A percentile compares a stretch with the other conserved stretches of the same genome.
phyloP scores from a whole-genome alignment of 1,284 basidiomycete genomes.

The Sporisorium exsertum region DNA sequence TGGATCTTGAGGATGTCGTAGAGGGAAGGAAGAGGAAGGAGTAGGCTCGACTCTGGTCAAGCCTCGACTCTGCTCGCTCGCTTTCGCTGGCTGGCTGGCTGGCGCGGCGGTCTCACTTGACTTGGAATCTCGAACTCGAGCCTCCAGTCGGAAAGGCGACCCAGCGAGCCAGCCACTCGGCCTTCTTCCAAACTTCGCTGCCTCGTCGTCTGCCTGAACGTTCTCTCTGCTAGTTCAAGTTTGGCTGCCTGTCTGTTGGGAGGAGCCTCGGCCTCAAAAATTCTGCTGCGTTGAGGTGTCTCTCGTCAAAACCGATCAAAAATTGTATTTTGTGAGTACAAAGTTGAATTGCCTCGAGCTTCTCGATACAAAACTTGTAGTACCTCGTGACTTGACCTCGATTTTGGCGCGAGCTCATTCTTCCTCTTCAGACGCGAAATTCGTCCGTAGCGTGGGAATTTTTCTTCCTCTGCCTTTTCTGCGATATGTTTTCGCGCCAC shows the following conservation, averaged over 20 bases:
- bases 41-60: constrained; percentile 12
- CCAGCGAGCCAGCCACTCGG: background rate
- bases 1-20: constrained; percentile 53
- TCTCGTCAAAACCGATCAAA: background rate
- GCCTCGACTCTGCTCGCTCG: constrained; percentile 13
- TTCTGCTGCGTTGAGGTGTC: background rate
- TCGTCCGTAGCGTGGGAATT: constrained; percentile 30
- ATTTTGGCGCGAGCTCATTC: background rate
- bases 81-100: constrained; percentile 5
- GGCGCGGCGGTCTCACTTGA: constrained; percentile 1
- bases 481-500: background rate
- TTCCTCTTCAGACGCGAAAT: background rate
- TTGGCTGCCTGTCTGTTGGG: too few species aligned
- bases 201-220: background rate
- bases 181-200: background rate
- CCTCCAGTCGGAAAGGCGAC: background rate
- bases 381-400: constrained; percentile 13
- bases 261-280: too few species aligned
- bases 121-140: background rate
- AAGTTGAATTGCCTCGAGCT: background rate
- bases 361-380: background rate
- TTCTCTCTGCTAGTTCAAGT: too few species aligned
- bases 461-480: constrained; percentile 4
- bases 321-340: background rate
- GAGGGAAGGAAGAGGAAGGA: constrained; percentile 26